These are phyloP conservation scores for Monosporascus sp. DNA, from an alignment of 2,329 filamentous ascomycete species.

Conservation along the genomic window DNA sequence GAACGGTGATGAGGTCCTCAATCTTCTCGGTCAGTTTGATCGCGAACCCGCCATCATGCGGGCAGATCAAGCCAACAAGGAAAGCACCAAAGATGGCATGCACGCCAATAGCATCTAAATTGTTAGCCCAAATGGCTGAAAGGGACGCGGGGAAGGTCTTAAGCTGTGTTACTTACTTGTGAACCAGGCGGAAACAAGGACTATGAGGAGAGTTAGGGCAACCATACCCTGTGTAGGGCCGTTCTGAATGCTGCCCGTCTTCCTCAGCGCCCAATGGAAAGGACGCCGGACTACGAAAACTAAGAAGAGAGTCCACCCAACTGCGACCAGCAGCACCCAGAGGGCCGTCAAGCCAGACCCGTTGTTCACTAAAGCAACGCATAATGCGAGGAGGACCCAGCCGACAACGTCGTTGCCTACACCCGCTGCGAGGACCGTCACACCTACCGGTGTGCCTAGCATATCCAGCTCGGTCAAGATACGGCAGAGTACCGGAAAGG, in stretches of 20 bases:
- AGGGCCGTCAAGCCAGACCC: constrained; percentile 75
- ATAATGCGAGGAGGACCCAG: constrained; percentile 89
- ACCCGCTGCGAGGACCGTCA: constrained; percentile 86
- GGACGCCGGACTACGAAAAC: constrained; percentile 65
- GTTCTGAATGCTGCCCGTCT: constrained; percentile 74
- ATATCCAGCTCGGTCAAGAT: constrained; percentile 90
- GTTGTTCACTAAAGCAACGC: constrained; percentile 88
- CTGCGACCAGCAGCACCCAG: constrained; percentile 71
- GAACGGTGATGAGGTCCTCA: constrained; percentile 78
- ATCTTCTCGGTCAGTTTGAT: constrained; percentile 92
- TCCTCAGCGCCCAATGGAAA: constrained; percentile 69
- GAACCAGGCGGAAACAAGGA: constrained; percentile 64
- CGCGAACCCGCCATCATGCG: constrained; percentile 82
- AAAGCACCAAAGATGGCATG: constrained; percentile 95
- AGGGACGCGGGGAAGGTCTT: too few species aligned
- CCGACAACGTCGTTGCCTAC: constrained; percentile 89
- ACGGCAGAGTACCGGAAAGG: constrained; percentile 85
- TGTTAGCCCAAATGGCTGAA: constrained; percentile 19
- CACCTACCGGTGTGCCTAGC: constrained; percentile 74
- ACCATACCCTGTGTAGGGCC: constrained; percentile 84
- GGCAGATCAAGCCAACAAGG: constrained; percentile 81
- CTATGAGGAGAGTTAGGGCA: constrained; percentile 73
- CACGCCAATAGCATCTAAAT: constrained; percentile 76
- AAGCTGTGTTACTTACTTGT: constrained; percentile 21
- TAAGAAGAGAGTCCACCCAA: constrained; percentile 73